Percentiles rank a stretch among this genome's conserved stretches.
Evolutionary conservation across 495 filamentous ascomycete genomes (phyloP).

Genomic region (Penicillium roqueforti): DNA sequence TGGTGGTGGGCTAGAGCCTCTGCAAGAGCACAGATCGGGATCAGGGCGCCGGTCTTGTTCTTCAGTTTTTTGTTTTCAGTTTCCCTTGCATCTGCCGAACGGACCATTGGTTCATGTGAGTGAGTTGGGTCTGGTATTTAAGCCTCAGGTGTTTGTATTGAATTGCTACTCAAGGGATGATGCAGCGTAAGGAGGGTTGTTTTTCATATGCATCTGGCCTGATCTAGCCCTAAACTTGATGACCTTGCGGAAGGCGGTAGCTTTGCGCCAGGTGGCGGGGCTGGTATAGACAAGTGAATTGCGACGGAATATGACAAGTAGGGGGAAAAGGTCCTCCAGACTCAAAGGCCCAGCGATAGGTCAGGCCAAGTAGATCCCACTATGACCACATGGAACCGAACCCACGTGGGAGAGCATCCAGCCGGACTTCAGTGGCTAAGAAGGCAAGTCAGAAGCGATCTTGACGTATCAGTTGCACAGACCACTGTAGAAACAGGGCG

Average conservation of each 20-base stretch:
- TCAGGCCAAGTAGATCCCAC: not conserved
- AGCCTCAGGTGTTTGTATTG: not conserved
- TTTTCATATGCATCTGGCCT: constrained; percentile 4
- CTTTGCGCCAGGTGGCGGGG: not conserved
- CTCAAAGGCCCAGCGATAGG: not conserved
- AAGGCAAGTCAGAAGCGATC: not conserved
- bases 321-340: not conserved
- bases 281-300: not conserved
- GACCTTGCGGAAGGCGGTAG: not conserved
- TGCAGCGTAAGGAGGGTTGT: constrained; percentile 15
- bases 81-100: constrained; percentile 22
- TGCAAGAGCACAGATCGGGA: constrained; percentile 8
- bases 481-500: constrained; percentile 5
- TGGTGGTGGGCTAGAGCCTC: not conserved
- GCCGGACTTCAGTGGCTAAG: not conserved
- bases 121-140: not conserved
- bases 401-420: constrained; percentile 11
- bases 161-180: constrained; percentile 9
- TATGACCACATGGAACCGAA: constrained; percentile 9
- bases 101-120: constrained; percentile 24
- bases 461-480: constrained; percentile 20
- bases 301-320: not conserved
- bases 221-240: not conserved
- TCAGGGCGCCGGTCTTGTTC: not conserved
- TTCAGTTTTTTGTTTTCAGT: not conserved